A percentile compares a stretch with the other conserved stretches of the same genome.
These are phyloP conservation scores for Tylopilus sp. DNA, from an alignment of 768 basidiomycete species.

Conservation along the genomic window DNA sequence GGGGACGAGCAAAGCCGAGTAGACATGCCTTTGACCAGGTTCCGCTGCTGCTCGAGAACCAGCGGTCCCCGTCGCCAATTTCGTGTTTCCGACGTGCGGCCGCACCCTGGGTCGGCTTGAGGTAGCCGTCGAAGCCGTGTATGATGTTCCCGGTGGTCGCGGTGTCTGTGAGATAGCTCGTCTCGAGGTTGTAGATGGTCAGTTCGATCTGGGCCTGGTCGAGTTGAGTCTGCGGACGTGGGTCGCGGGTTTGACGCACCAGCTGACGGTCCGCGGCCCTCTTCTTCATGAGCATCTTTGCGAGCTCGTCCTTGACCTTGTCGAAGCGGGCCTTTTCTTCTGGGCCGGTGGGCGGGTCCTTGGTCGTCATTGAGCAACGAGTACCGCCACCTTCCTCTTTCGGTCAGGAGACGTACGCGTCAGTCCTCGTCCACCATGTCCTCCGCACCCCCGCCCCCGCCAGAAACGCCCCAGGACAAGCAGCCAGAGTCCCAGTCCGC, in stretches of 20 bases:
- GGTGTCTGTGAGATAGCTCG: conserved; percentile 73
- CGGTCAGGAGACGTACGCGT: conserved; percentile 28
- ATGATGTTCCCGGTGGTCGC: conserved; percentile 84
- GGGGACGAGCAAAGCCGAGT: not conserved
- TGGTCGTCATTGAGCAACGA: conserved; percentile 34
- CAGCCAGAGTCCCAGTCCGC: conserved; percentile 41
- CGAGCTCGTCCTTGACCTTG: conserved; percentile 67
- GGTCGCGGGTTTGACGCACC: conserved; percentile 38
- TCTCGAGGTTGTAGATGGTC: conserved; percentile 76
- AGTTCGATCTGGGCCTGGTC: conserved; percentile 71
- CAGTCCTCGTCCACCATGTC: conserved; percentile 40
- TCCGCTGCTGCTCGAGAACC: conserved; percentile 79
- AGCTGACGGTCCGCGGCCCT: conserved; percentile 73
- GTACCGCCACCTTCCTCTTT: conserved; percentile 25
- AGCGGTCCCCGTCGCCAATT: conserved; percentile 69
- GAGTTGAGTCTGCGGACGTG: not conserved
- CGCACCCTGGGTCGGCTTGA: conserved; percentile 63
- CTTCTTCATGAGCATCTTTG: conserved; percentile 72
- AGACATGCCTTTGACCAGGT: conserved; percentile 66
- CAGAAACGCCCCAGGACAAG: conserved; percentile 43
- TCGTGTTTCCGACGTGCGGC: conserved; percentile 64
- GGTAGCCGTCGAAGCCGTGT: conserved; percentile 82
- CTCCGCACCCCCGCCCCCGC: conserved; percentile 54
- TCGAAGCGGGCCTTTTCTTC: conserved; percentile 76
- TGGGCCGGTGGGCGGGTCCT: conserved; percentile 41